Conservation (phyloP, 1,284 basidiomycete species). For the Schizophyllum commune region DNA sequence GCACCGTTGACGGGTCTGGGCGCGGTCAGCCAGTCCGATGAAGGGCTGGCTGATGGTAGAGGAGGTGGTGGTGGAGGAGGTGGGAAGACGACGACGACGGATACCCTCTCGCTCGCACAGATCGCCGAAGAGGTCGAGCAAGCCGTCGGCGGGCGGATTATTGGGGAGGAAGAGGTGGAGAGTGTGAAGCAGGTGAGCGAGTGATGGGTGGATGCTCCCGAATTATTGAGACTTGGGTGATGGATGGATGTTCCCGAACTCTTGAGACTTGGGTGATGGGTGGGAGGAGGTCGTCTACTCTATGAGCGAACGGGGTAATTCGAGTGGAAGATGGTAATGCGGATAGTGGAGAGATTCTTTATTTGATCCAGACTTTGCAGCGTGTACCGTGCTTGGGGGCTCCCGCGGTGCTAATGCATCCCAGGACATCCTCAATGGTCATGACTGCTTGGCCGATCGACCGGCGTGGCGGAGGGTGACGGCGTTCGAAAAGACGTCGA, state of each 20-base stretch:
- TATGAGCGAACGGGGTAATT: no score
- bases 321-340: background rate
- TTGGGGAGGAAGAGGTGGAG: conserved; percentile 53
- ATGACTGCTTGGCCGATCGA: background rate
- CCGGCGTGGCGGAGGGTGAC: background rate
- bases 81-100: no score
- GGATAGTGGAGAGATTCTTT: no score
- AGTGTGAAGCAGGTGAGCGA: conserved; percentile 23
- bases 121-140: conserved; percentile 65
- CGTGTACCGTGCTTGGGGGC: background rate
- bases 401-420: background rate
- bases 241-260: no score
- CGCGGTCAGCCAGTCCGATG: background rate
- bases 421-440: background rate
- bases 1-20: no score
- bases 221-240: no score
- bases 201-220: background rate
- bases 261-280: no score
- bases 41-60: no score
- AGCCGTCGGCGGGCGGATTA: conserved; percentile 47
- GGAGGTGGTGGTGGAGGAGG: no score
- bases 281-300: no score
- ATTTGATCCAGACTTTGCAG: no score
- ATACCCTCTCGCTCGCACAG: conserved; percentile 33
- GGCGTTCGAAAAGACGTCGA: background rate